Percentiles rank a stretch among this genome's conserved stretches.
Evolutionary conservation across 2,329 filamentous ascomycete species (phyloP).

Genomic region (Raffaelea arxii): DNA sequence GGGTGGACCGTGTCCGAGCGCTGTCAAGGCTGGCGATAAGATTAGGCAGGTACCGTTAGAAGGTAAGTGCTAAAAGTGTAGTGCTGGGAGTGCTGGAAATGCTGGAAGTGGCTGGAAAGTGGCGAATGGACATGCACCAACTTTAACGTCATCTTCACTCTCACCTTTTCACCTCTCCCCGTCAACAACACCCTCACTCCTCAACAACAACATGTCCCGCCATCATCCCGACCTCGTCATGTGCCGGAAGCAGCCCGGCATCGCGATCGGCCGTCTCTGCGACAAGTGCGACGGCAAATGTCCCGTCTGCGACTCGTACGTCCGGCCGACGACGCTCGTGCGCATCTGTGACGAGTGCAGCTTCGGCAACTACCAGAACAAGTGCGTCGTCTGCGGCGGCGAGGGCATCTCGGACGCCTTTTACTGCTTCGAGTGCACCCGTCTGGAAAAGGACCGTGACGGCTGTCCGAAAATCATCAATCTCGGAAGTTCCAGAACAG

Average conservation of each 20-base stretch:
- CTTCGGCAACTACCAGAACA: constrained; percentile 99
- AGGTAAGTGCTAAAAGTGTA: no score
- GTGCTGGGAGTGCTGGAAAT: no score
- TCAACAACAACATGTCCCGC: constrained; percentile 58
- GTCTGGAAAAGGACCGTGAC: constrained; percentile 92
- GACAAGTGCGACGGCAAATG: constrained; percentile 99
- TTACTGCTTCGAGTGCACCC: constrained; percentile 98
- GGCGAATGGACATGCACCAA: constrained; percentile 7
- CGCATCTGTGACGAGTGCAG: constrained; percentile 99
- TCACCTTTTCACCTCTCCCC: neutral
- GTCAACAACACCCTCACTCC: neutral
- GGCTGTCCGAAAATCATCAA: constrained; percentile 99
- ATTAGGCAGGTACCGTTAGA: no score
- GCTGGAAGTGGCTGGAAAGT: constrained; percentile 15
- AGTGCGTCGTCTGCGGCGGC: constrained; percentile 96
- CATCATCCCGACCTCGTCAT: constrained; percentile 98
- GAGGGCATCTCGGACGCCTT: constrained; percentile 95
- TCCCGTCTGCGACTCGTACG: constrained; percentile 97
- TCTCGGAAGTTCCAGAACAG: constrained; percentile 86
- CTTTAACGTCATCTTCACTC: neutral
- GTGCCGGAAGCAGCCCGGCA: constrained; percentile 98
- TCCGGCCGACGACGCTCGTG: constrained; percentile 91
- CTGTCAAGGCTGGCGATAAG: no score
- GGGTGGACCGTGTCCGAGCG: no score
- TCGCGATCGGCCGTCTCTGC: constrained; percentile 95